Evolutionary conservation across 176 grass and related monocot genomes (phyloP), one percentile per base, ranked within the genome.

Genomic region (Carex pumila): DNA sequence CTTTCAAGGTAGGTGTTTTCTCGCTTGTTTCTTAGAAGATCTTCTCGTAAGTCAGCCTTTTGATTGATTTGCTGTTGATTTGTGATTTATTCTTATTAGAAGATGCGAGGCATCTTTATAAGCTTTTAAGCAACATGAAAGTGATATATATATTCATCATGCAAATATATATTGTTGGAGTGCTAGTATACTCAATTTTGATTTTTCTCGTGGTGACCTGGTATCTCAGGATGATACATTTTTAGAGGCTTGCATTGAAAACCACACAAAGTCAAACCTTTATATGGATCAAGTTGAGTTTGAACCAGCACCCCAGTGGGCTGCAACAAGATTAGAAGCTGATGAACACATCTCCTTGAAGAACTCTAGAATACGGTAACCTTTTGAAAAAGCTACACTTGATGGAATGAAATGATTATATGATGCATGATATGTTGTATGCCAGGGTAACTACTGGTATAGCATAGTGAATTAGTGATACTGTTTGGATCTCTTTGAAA

Each of bases 251-350:
- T 99, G 96, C 88, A 99, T 99, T 86, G 96, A 99, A 86, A 99
- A 99, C 45, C 96, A 99, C 89, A 99, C 93, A 71, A 95, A 95
- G 81, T 95, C 93, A 81, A 95, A 94, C 61, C 91, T 94, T 91
- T 99, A 95, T 81, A 95, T 99, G 93, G 96, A 99, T 90, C 96
- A 99, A 95, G 91, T 99, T 74, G 96, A 99, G 67, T 99, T 99
- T 86, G 93, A 99, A 88, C 96, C 91, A 84, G 65, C 93, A 72
- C 93, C 85, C 61, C 93, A 99, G 66, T 99, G 96, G 96, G 92
- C 54, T 49, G 93, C 96, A 85, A 94, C 71, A 65, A 94, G 87
- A 89, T 84, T 99, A 82, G 96, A 99, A 86, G 88, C 87, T 68
- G 88, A 93, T 84, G 91, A 92, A 55, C 83, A 95, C 83, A 45